Evolutionary conservation across 495 filamentous ascomycete species (phyloP).

Genomic region (Penicillium roqueforti): DNA sequence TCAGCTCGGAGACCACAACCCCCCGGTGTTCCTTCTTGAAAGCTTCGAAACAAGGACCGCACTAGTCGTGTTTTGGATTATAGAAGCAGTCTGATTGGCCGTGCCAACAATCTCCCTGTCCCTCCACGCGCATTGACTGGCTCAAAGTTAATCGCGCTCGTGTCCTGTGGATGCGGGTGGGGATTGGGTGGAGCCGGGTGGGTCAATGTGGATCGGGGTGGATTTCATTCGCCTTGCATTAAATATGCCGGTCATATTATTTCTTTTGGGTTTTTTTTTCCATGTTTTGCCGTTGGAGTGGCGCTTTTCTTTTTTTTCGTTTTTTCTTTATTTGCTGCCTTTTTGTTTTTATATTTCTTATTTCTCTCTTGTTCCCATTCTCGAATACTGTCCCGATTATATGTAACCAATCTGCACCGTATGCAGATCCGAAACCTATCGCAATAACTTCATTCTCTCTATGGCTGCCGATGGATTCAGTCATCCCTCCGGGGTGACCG

Average conservation of each 20-base stretch:
- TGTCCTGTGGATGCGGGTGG: background rate
- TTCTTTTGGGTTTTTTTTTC: background rate
- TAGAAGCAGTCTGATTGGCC: background rate
- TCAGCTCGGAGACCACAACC: too few relatives aligned
- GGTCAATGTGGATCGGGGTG: background rate
- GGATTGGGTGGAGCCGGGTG: background rate
- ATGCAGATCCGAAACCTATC: background rate
- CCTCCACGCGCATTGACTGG: background rate
- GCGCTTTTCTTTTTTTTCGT: background rate
- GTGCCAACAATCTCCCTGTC: background rate
- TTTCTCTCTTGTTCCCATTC: constrained; percentile 1
- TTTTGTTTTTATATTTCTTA: constrained; percentile 5
- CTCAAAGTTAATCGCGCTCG: background rate
- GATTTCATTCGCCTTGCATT: background rate
- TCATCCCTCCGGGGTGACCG: constrained; percentile 19
- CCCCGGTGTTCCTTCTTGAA: constrained; percentile 1
- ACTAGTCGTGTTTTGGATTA: background rate
- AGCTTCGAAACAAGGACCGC: background rate
- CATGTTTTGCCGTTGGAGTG: background rate
- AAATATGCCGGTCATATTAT: constrained; percentile 1
- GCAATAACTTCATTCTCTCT: background rate
- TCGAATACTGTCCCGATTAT: background rate
- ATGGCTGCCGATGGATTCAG: constrained; percentile 17
- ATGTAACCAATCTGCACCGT: background rate
- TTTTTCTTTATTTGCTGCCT: background rate